These are phyloP conservation scores for Phtheirospermum japonicum DNA, from an alignment of 257 asterid species.

Conservation along the genomic window DNA sequence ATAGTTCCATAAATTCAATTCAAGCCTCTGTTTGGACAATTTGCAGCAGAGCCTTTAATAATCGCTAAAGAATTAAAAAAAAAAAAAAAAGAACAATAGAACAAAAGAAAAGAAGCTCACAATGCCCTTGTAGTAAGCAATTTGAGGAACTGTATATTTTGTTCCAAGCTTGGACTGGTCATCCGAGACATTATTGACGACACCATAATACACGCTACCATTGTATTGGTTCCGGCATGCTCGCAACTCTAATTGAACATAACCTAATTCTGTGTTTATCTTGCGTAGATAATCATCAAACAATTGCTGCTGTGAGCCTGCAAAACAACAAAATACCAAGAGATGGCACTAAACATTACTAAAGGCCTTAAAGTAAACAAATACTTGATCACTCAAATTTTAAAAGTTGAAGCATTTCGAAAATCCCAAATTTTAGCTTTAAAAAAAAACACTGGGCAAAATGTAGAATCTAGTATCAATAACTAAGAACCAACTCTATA, in stretches of 20 bases:
- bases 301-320: slow-evolving; percentile 48
- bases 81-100: slow-evolving; percentile 5
- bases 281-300: slow-evolving; percentile 58
- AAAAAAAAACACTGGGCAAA: background rate
- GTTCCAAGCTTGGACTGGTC: slow-evolving; percentile 93
- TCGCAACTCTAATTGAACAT: slow-evolving; percentile 74
- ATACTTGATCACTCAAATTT: background rate
- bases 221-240: slow-evolving; percentile 76
- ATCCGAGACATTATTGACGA: slow-evolving; percentile 76
- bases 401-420: background rate
- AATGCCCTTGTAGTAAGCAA: slow-evolving; percentile 84
- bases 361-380: background rate
- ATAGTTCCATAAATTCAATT: slow-evolving; percentile 1
- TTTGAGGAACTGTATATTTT: slow-evolving; percentile 78
- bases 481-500: too few species aligned
- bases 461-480: background rate
- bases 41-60: background rate
- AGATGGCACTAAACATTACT: background rate
- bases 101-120: slow-evolving; percentile 48
- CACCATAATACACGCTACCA: slow-evolving; percentile 70
- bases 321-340: slow-evolving; percentile 19
- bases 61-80: background rate
- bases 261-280: slow-evolving; percentile 63
- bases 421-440: background rate
- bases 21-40: slow-evolving; percentile 2